Base-by-base conservation (phyloP, 345 rosid genomes). In the Eucalyptus melliodora region DNA sequence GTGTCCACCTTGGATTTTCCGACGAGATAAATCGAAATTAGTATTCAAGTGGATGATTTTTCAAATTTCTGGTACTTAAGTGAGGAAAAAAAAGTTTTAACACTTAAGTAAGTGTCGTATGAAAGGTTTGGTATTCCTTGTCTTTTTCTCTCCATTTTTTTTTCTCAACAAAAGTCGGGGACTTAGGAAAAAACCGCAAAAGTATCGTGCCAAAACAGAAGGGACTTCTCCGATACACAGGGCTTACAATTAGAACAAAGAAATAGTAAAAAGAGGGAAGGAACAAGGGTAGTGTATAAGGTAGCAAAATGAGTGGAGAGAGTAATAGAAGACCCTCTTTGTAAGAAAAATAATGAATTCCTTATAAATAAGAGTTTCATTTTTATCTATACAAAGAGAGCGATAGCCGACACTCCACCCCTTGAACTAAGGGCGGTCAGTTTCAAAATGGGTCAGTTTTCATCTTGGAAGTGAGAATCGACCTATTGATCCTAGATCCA, bases 11-110 rank as follows among this genome's bases (percentile, higher is more conserved):
- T 0, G 9, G 17, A 16, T 51, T 51, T 51, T 51, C 21, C 3
- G 0, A 51, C 4, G 0, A 51, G 7, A 0, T 2, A 51, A 51
- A 51, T 51, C 0, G 1, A 0, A 51, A 16, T 3, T 51, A 1
- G 2, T 51, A 3, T 16, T 16, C 9, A 51, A 51, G 55, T 16
- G 2, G 1, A 4, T 51, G 55, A 51, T 51, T 51, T 51, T 51
- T 51, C 55, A 51, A 51, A 51, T 51, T 51, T 51, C 1, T 51
- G 2, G 0, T 0, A 6, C 0, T 51, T 1, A 3, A 51, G 55
- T 51, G 3, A 50, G 3, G 6, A 6, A 6, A 59, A 50, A 27
- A 4, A 11, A 11, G 3, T 0, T 2, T 26, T 2, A 2, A 59
- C 55, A 50, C 3, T 6, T 50, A 50, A 2, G 3, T 50, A 1